These are phyloP conservation scores for Ammopiptanthus mongolicus DNA, from an alignment of 306 rosid species.

Conservation along the genomic window DNA sequence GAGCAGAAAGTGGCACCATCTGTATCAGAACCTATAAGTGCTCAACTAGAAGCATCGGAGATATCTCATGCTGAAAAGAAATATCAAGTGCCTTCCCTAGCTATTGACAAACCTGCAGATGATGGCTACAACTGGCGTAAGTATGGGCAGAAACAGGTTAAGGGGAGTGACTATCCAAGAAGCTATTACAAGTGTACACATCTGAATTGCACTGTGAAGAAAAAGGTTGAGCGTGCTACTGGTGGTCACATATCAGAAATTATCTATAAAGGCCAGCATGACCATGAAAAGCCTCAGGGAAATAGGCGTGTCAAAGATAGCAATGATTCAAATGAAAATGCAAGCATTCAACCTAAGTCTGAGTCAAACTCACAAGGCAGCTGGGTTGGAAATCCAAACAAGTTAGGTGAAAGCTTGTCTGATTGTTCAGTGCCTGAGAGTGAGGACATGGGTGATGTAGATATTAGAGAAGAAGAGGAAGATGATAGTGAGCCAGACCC, in stretches of 20 bases:
- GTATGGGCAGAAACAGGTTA: constrained; percentile 97
- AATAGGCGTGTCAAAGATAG: constrained; percentile 70
- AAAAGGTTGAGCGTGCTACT: constrained; percentile 88
- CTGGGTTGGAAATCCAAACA: constrained; percentile 45
- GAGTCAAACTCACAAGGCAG: constrained; percentile 58
- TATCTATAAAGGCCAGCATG: constrained; percentile 90
- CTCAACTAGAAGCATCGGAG: constrained; percentile 43
- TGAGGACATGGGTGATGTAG: constrained; percentile 57
- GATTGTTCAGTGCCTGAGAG: constrained; percentile 36
- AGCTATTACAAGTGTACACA: constrained; percentile 95
- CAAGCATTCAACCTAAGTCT: constrained; percentile 41
- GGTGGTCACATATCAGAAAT: constrained; percentile 90
- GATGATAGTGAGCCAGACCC: constrained; percentile 65
- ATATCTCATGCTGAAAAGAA: constrained; percentile 55
- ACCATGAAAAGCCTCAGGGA: constrained; percentile 76
- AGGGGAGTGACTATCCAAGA: constrained; percentile 92
- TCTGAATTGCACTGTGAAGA: constrained; percentile 83
- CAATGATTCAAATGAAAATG: constrained; percentile 47
- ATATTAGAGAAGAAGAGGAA: constrained; percentile 48
- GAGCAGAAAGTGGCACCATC: constrained; percentile 45
- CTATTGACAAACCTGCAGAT: constrained; percentile 65
- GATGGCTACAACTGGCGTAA: constrained; percentile 98
- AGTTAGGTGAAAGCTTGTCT: constrained; percentile 37
- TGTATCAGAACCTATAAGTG: constrained; percentile 49
- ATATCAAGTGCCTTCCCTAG: constrained; percentile 44